Percentiles rank a stretch among this genome's conserved stretches.
phyloP scores from a whole-genome alignment of 2,329 filamentous ascomycete species.

The Teratosphaeria pseudoeucalypti region DNA sequence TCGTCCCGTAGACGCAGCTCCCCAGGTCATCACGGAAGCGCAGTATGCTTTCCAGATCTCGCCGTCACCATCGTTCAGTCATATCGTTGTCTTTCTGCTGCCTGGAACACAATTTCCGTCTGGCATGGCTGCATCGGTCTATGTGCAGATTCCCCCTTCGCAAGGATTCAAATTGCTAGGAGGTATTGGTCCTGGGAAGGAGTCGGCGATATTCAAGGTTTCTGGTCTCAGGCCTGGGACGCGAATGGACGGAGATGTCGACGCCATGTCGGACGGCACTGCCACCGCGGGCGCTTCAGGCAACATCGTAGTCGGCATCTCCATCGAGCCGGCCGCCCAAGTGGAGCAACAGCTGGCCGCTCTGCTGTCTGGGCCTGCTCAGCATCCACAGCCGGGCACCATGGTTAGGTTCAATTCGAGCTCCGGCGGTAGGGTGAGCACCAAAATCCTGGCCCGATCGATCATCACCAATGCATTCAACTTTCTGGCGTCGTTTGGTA shows the following conservation, averaged over 20 bases:
- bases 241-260: conserved; percentile 40
- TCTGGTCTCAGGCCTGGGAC: conserved; percentile 30
- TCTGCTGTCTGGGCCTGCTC: conserved; percentile 32
- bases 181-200: conserved; percentile 79
- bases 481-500: conserved; percentile 79
- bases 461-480: conserved; percentile 98
- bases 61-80: conserved; percentile 47
- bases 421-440: conserved; percentile 40
- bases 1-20: conserved; percentile 49
- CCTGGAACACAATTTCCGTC: conserved; percentile 65
- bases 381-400: conserved; percentile 22
- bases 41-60: conserved; percentile 60
- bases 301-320: conserved; percentile 68
- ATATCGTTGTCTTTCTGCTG: conserved; percentile 81
- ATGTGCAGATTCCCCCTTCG: conserved; percentile 58
- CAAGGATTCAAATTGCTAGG: conserved; percentile 73
- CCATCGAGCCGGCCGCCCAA: conserved; percentile 63
- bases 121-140: conserved; percentile 77
- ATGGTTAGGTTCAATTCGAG: conserved; percentile 22
- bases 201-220: conserved; percentile 83
- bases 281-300: conserved; percentile 18
- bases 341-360: conserved; percentile 60
- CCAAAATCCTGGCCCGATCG: conserved; percentile 72
- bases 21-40: conserved; percentile 44
- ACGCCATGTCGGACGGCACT: conserved; percentile 34